Evolutionary conservation across 768 basidiomycete species (phyloP).

Genomic region (Pholiota conissans): DNA sequence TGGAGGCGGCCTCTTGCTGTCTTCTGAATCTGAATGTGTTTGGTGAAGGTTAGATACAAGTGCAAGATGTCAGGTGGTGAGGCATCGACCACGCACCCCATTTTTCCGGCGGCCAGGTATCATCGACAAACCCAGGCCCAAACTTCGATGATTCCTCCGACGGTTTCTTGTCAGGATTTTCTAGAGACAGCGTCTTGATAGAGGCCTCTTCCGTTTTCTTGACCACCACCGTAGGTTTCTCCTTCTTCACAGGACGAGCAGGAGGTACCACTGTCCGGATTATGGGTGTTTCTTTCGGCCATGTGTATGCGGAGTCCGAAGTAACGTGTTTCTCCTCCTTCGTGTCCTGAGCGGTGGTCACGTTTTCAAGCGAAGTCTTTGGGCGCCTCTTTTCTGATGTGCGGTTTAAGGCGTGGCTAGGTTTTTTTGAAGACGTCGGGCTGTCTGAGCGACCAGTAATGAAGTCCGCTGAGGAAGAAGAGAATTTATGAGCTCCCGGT

Average conservation of each 20-base stretch:
- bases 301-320: too few species aligned
- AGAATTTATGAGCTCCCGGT: too few species aligned
- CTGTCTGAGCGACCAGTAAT: too few species aligned
- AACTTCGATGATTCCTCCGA: not conserved
- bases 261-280: not conserved
- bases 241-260: not conserved
- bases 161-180: not conserved
- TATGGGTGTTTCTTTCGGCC: not conserved
- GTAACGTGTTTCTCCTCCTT: too few species aligned
- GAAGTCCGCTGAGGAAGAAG: too few species aligned
- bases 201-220: not conserved
- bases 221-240: not conserved
- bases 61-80: not conserved
- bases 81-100: not conserved
- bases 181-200: not conserved
- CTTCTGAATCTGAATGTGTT: not conserved
- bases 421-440: too few species aligned
- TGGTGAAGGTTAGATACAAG: too few species aligned
- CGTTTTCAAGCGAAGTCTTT: too few species aligned
- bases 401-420: too few species aligned
- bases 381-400: too few species aligned
- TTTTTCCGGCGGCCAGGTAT: not conserved
- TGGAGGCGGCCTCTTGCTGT: slow-evolving; percentile 8
- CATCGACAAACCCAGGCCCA: slow-evolving; percentile 1
- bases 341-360: too few species aligned